Evolutionary conservation across 257 asterid genomes (phyloP).

Genomic region (Agastache rugosa): DNA sequence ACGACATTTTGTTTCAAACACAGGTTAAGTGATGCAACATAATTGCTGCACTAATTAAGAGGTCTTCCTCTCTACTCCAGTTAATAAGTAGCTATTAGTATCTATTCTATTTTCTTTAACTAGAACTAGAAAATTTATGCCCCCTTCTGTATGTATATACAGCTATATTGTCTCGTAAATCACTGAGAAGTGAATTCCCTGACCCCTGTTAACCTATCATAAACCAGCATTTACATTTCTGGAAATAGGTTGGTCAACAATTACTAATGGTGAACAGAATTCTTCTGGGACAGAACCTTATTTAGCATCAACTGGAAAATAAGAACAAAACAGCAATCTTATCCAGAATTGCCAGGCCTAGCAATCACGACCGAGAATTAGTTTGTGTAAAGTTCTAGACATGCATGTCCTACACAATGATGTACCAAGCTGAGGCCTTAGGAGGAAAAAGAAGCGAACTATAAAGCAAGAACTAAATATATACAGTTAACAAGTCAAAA

Average conservation of each 20-base stretch:
- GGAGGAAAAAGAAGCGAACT: background rate
- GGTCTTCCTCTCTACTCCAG: constrained; percentile 19
- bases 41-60: background rate
- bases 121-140: background rate
- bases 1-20: constrained; percentile 6
- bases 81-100: background rate
- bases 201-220: background rate
- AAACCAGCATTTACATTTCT: constrained; percentile 10
- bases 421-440: background rate
- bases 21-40: background rate
- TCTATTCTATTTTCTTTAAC: background rate
- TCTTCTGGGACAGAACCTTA: background rate
- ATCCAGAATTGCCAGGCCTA: background rate
- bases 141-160: background rate
- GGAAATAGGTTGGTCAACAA: background rate
- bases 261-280: background rate
- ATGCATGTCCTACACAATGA: background rate
- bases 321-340: background rate
- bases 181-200: background rate
- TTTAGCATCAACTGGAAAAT: background rate
- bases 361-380: background rate
- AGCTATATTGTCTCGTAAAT: background rate
- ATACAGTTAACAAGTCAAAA: background rate
- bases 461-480: background rate
- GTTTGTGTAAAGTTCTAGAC: background rate